Conservation (phyloP, 2,329 filamentous ascomycete genomes). For the Diaporthe batatas region DNA sequence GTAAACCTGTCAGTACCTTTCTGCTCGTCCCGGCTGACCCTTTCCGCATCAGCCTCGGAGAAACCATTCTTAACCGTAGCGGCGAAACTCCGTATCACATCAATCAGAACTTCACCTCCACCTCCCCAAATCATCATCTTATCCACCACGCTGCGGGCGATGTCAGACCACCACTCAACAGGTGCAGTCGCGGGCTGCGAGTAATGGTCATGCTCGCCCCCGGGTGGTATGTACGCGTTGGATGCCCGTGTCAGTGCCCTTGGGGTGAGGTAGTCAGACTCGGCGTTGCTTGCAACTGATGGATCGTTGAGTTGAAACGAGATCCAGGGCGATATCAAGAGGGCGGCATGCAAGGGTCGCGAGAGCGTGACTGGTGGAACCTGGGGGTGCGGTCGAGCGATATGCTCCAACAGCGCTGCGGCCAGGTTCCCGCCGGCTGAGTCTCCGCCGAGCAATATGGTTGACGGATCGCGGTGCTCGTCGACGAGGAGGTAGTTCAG, state of each 20-base stretch:
- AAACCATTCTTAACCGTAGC: slow-evolving; percentile 21
- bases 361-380: slow-evolving; percentile 4
- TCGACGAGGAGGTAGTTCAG: slow-evolving; percentile 48
- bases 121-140: slow-evolving; percentile 37
- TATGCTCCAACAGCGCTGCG: slow-evolving; percentile 50
- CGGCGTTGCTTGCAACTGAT: slow-evolving; percentile 3
- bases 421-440: slow-evolving; percentile 55
- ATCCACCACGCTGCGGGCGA: slow-evolving; percentile 12
- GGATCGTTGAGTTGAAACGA: slow-evolving; percentile 12
- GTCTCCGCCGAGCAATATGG: slow-evolving; percentile 54
- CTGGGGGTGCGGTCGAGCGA: slow-evolving; percentile 50
- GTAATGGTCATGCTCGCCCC: slow-evolving; percentile 17
- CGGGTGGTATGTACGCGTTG: slow-evolving; percentile 11
- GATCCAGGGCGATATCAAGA: slow-evolving; percentile 31
- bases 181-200: slow-evolving; percentile 14
- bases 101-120: slow-evolving; percentile 17
- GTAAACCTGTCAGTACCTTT: slow-evolving; percentile 21
- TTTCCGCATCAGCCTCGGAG: not conserved
- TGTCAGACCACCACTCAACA: slow-evolving; percentile 23
- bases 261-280: slow-evolving; percentile 27
- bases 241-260: slow-evolving; percentile 13
- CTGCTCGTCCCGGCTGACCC: not conserved
- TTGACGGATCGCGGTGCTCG: slow-evolving; percentile 48
- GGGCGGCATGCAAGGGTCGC: slow-evolving; percentile 16
- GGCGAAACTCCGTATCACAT: slow-evolving; percentile 16